Conservation (phyloP, 2,329 filamentous ascomycete genomes). For the Beauveria sp. region DNA sequence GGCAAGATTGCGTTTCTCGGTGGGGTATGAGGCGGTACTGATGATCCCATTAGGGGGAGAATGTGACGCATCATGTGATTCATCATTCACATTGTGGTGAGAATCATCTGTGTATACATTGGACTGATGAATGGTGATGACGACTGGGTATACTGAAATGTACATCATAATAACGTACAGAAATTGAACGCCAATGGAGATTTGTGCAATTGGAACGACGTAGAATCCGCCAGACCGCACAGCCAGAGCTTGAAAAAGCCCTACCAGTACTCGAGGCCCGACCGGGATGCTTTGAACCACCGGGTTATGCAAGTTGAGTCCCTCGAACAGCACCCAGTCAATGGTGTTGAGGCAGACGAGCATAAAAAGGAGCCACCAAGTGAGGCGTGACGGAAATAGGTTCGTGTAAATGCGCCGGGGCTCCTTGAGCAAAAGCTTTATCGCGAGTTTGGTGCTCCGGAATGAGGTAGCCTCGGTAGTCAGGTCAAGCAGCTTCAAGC, state of each 20-base stretch:
- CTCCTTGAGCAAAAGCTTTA: constrained; percentile 47
- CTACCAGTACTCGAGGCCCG: constrained; percentile 51
- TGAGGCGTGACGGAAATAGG: constrained; percentile 55
- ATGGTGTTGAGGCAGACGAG: constrained; percentile 52
- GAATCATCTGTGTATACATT: constrained; percentile 60
- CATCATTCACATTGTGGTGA: constrained; percentile 42
- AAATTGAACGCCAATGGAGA: constrained; percentile 51
- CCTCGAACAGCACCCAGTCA: constrained; percentile 59
- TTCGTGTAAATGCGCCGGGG: constrained; percentile 54
- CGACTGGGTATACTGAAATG: constrained; percentile 54
- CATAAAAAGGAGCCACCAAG: constrained; percentile 59
- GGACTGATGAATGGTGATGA: constrained; percentile 58
- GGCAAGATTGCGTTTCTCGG: background rate
- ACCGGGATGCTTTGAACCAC: constrained; percentile 43
- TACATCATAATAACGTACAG: constrained; percentile 61
- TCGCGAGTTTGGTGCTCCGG: constrained; percentile 37
- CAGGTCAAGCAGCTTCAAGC: constrained; percentile 33
- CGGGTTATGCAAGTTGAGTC: constrained; percentile 56
- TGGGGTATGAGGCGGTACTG: background rate
- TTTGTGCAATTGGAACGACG: constrained; percentile 50
- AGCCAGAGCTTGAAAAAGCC: constrained; percentile 55
- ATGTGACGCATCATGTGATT: background rate
- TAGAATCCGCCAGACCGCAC: constrained; percentile 61
- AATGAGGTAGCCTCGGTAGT: constrained; percentile 30
- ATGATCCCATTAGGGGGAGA: background rate